phyloP scores from a whole-genome alignment of 2,329 filamentous ascomycete genomes.

The Ceratocystis diversiconidia region DNA sequence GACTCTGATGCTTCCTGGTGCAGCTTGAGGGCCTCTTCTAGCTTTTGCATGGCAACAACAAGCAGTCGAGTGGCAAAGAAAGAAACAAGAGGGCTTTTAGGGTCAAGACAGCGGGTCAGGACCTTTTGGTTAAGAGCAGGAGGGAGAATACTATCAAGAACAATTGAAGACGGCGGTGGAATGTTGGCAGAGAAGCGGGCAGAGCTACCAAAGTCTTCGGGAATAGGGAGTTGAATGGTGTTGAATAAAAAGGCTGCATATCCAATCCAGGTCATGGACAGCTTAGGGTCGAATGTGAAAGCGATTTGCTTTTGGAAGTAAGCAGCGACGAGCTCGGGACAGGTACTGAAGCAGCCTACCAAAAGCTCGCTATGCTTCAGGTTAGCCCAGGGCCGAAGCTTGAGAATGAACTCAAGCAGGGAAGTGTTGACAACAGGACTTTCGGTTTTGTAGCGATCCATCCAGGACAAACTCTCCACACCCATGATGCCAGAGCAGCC shows the following conservation, averaged over 20 bases:
- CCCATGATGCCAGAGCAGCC: slow-evolving; percentile 38
- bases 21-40: slow-evolving; percentile 48
- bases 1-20: slow-evolving; percentile 29
- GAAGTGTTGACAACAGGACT: slow-evolving; percentile 66
- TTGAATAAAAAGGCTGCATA: slow-evolving; percentile 82
- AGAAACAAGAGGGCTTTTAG: slow-evolving; percentile 63
- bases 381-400: slow-evolving; percentile 70
- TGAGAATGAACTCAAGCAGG: slow-evolving; percentile 64
- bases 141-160: slow-evolving; percentile 78
- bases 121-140: slow-evolving; percentile 67
- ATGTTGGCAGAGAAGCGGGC: slow-evolving; percentile 43
- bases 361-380: slow-evolving; percentile 69
- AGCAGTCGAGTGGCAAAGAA: slow-evolving; percentile 75
- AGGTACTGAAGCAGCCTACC: slow-evolving; percentile 61
- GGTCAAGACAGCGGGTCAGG: slow-evolving; percentile 62
- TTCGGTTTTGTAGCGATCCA: slow-evolving; percentile 50
- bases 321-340: slow-evolving; percentile 74
- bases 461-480: slow-evolving; percentile 55
- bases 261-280: slow-evolving; percentile 87
- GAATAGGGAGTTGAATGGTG: slow-evolving; percentile 60
- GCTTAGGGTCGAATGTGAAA: slow-evolving; percentile 80
- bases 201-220: slow-evolving; percentile 54
- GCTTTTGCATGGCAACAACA: slow-evolving; percentile 63
- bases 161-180: slow-evolving; percentile 64
- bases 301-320: slow-evolving; percentile 71